Evolutionary conservation across 352 stramenopile species (phyloP), one percentile per base, ranked within the genome.

Genomic region (Blastocystis sp.): DNA sequence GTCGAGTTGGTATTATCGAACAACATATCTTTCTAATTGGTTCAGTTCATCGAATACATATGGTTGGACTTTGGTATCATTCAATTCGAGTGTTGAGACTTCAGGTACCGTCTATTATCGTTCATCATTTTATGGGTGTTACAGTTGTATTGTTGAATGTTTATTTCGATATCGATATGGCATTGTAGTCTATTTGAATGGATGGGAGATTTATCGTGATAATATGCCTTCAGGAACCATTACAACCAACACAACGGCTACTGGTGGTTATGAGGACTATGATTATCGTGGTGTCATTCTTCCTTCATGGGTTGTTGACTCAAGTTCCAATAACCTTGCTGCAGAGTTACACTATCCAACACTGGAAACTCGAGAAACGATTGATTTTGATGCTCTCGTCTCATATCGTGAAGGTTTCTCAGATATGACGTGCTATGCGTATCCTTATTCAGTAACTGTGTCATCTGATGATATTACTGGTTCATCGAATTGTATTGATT

Each of bases 171-270:
- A 74, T 24, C 14, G 14, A 32, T 24, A 24, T 74, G 63, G 63
- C 21, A 42, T 74, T 14, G 63, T 74, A 19, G 63, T 42, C 11
- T 74, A 74, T 42, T n/a, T 74, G 16, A 74, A 74, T 74, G 63
- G 63, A 46, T 32, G 21, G 6, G 63, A 74, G 29, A 42, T 74
- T 9, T 74, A 32, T 24, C 14, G 63, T 1, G 63, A 74, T 74
- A 74, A 74, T 42, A 74, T 74, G 63, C 63, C 63, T 42, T 12
- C 63, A 12, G 63, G 63, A 27, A n/a, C 14, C n/a, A 24, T 74
- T 21, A 19, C 27, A 0, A 0, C 11, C 3, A 2, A 7, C 0
- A 74, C 21, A 1, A 7, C 39, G 11, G 63, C 63, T 19, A 42
- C 0, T 0, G 63, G 63, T 0, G 46, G 1, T 42, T 74, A 74